These are phyloP conservation scores for Botrytis hyacinthi DNA, from an alignment of 2,329 filamentous ascomycete species.

Conservation along the genomic window DNA sequence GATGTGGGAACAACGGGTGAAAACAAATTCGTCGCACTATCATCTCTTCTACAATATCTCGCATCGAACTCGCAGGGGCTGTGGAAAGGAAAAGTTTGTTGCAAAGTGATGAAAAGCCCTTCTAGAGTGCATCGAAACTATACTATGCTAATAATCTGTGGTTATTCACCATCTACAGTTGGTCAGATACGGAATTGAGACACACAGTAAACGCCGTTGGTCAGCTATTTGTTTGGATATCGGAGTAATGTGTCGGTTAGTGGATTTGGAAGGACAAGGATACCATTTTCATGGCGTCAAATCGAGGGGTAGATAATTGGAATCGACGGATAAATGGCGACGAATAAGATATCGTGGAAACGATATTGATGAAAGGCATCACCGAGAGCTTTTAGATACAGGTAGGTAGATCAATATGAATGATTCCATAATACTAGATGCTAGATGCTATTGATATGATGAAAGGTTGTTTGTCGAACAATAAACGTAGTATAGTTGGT, in stretches of 20 bases:
- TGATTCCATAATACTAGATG: not conserved
- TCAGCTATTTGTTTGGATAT: not conserved
- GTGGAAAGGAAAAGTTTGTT: not conserved
- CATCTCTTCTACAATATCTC: not conserved
- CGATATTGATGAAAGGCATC: not conserved
- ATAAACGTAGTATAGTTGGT: not conserved
- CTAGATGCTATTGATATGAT: not conserved
- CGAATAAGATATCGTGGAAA: not conserved
- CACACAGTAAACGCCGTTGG: no score
- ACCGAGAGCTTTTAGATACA: not conserved
- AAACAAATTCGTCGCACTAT: not conserved
- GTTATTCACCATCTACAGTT: not conserved
- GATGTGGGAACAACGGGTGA: not conserved
- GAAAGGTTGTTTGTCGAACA: not conserved
- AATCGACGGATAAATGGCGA: not conserved
- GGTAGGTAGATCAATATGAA: not conserved
- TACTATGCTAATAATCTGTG: not conserved
- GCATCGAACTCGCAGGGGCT: not conserved
- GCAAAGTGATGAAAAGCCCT: accelerated
- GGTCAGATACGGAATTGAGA: not conserved
- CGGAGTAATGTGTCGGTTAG: not conserved
- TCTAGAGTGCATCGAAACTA: not conserved
- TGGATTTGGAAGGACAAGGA: accelerated
- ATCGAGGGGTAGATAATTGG: not conserved
- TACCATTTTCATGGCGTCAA: not conserved